Conservation (phyloP, 1,284 basidiomycete genomes). For the Boletellus deceptivus region DNA sequence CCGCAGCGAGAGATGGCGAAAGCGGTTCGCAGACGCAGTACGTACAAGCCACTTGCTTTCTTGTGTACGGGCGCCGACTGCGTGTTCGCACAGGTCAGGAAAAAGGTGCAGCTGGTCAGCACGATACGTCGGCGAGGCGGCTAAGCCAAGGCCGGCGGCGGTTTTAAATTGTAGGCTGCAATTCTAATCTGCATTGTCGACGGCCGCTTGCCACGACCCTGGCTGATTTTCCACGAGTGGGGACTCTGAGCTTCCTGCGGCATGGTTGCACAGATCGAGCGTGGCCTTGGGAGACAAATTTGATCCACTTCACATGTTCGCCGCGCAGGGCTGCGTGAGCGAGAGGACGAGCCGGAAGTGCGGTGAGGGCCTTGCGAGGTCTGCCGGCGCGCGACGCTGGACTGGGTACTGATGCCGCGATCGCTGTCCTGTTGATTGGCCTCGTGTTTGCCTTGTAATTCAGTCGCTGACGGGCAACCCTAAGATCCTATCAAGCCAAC, state of each 20-base stretch:
- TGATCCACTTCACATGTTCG: constrained; percentile 12
- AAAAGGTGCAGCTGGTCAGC: constrained; percentile 50
- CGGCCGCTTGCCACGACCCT: background rate
- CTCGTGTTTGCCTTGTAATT: constrained; percentile 22
- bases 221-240: constrained; percentile 3
- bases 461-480: constrained; percentile 16
- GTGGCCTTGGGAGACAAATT: constrained; percentile 7
- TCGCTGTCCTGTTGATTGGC: constrained; percentile 17
- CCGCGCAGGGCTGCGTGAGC: constrained; percentile 16
- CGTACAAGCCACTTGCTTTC: constrained; percentile 12
- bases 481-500: constrained; percentile 15
- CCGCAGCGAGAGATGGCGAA: constrained; percentile 38
- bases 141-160: constrained; percentile 16
- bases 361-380: constrained; percentile 16
- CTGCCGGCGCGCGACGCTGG: background rate
- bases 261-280: constrained; percentile 11
- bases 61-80: constrained; percentile 11
- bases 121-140: constrained; percentile 49
- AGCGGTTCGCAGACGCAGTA: constrained; percentile 37
- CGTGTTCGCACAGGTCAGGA: constrained; percentile 43
- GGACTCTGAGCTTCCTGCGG: constrained; percentile 2
- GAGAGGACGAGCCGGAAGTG: background rate
- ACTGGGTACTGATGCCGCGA: constrained; percentile 2
- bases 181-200: constrained; percentile 6
- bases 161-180: constrained; percentile 9